These are phyloP conservation scores for Fomes fomentarius DNA, from an alignment of 1,284 basidiomycete species.

Conservation along the genomic window DNA sequence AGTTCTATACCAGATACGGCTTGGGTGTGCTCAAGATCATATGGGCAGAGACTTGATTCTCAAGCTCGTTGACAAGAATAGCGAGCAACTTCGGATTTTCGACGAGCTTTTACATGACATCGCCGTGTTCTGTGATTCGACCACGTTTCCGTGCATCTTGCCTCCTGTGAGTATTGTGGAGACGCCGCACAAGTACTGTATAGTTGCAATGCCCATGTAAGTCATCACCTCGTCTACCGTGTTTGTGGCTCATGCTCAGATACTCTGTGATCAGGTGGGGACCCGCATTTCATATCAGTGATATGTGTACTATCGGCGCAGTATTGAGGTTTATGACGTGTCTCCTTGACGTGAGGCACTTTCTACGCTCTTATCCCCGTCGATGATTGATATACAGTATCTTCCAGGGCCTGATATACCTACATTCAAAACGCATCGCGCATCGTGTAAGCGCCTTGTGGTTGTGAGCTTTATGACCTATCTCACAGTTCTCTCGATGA, in stretches of 20 bases:
- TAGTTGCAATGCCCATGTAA: slow-evolving; percentile 10
- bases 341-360: background rate
- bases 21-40: background rate
- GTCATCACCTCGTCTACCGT: background rate
- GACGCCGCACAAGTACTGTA: background rate
- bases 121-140: background rate
- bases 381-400: background rate
- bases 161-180: slow-evolving; percentile 5
- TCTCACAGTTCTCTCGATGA: background rate
- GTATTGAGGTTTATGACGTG: background rate
- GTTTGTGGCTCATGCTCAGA: background rate
- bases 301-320: background rate
- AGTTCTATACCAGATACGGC: background rate
- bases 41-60: slow-evolving; percentile 3
- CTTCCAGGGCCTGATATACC: background rate
- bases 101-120: background rate
- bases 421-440: background rate
- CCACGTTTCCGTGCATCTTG: slow-evolving; percentile 3
- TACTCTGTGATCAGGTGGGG: slow-evolving; percentile 1
- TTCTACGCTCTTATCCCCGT: background rate
- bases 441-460: slow-evolving; percentile 4
- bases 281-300: background rate
- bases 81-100: background rate
- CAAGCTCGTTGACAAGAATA: slow-evolving; percentile 1
- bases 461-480: background rate